A percentile compares a stretch with the other conserved stretches of the same genome.
These are phyloP conservation scores for Trichoderma koningii DNA, from an alignment of 2,329 filamentous ascomycete genomes.

Conservation along the genomic window DNA sequence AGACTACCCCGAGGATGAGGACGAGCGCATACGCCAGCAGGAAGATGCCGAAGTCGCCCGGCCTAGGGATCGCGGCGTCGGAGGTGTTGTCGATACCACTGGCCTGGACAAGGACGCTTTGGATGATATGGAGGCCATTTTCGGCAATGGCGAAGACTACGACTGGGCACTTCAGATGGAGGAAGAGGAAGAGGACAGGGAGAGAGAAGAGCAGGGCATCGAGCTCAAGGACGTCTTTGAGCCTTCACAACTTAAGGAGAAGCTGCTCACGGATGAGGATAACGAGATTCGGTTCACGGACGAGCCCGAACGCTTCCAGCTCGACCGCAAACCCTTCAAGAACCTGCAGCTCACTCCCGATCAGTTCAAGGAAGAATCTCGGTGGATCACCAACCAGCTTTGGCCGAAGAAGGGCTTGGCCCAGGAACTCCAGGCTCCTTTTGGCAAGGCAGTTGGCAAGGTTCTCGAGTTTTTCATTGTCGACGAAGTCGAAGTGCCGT, in stretches of 20 bases:
- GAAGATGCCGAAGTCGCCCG: conserved; percentile 89
- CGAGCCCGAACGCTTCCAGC: conserved; percentile 90
- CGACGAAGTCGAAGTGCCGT: conserved; percentile 93
- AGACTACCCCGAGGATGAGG: conserved; percentile 86
- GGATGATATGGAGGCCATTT: conserved; percentile 95
- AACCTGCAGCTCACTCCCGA: conserved; percentile 78
- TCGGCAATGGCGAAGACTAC: conserved; percentile 94
- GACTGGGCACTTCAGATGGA: conserved; percentile 91
- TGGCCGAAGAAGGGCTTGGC: conserved; percentile 82
- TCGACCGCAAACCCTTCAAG: conserved; percentile 87
- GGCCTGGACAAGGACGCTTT: conserved; percentile 89
- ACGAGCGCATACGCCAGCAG: conserved; percentile 70
- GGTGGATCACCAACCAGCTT: conserved; percentile 89
- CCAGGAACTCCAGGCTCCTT: conserved; percentile 73
- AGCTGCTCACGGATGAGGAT: conserved; percentile 92
- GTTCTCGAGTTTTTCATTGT: conserved; percentile 94
- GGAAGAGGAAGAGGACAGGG: conserved; percentile 77
- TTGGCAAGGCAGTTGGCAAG: conserved; percentile 85
- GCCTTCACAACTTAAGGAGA: conserved; percentile 89
- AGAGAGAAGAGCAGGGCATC: conserved; percentile 78
- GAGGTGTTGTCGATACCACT: conserved; percentile 73
- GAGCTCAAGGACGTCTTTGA: conserved; percentile 98
- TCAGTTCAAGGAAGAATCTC: conserved; percentile 84
- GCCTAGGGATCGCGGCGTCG: conserved; percentile 69
- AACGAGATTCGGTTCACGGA: conserved; percentile 86